Evolutionary conservation across 345 rosid genomes (phyloP).

Genomic region (Kernera saxatilis): DNA sequence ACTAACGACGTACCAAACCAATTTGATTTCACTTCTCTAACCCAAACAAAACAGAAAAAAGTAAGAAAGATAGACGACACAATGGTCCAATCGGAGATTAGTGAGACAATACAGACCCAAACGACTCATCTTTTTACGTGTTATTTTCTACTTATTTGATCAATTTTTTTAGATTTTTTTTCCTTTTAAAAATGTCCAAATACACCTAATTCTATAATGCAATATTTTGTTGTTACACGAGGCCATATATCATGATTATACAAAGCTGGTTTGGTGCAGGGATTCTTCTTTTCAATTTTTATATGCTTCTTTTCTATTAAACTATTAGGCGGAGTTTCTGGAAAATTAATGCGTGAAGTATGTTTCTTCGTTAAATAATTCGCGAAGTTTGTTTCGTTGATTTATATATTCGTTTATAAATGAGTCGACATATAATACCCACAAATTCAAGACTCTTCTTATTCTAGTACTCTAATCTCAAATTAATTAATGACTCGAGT

Average conservation of each 20-base stretch:
- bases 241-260: constrained; percentile 14
- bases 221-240: constrained; percentile 13
- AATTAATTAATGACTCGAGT: background rate
- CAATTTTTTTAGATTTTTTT: background rate
- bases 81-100: constrained; percentile 33
- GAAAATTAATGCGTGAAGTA: constrained; percentile 6
- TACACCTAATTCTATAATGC: constrained; percentile 11
- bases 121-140: constrained; percentile 23
- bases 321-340: constrained; percentile 24
- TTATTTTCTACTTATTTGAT: constrained; percentile 5
- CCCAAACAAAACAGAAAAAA: background rate
- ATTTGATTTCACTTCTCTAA: constrained; percentile 26
- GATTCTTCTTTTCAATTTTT: background rate
- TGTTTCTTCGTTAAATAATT: background rate
- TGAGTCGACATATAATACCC: constrained; percentile 9
- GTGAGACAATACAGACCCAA: background rate
- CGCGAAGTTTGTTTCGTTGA: background rate
- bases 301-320: constrained; percentile 15
- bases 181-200: background rate
- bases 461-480: constrained; percentile 11
- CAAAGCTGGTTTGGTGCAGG: constrained; percentile 16
- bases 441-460: constrained; percentile 12
- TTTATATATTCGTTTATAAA: background rate
- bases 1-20: constrained; percentile 28
- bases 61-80: constrained; percentile 4